Conservation (phyloP, 768 basidiomycete species). For the Podaxis rugospora region DNA sequence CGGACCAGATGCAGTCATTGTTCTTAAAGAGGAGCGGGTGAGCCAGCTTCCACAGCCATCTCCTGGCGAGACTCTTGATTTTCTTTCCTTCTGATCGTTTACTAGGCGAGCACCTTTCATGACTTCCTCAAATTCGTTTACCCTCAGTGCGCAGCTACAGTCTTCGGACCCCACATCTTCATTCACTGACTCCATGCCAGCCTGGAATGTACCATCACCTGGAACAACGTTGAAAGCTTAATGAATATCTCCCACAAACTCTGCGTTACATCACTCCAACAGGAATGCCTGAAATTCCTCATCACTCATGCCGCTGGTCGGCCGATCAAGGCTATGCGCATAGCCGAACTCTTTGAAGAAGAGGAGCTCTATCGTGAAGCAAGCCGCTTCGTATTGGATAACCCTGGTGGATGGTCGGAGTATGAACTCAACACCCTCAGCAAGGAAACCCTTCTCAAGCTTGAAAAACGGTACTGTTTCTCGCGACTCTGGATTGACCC, state of each 20-base stretch:
- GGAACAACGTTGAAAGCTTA: slow-evolving; percentile 90
- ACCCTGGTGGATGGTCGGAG: slow-evolving; percentile 82
- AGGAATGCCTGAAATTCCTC: slow-evolving; percentile 81
- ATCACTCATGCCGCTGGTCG: slow-evolving; percentile 89
- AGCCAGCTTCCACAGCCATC: slow-evolving; percentile 13
- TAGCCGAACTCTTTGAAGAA: slow-evolving; percentile 87
- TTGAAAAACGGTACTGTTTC: slow-evolving; percentile 70
- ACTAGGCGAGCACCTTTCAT: slow-evolving; percentile 78
- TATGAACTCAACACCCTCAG: slow-evolving; percentile 79
- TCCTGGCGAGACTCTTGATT: not conserved
- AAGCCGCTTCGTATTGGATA: slow-evolving; percentile 89
- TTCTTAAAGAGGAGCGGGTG: slow-evolving; percentile 86
- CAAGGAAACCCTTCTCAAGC: slow-evolving; percentile 78
- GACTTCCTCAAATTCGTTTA: slow-evolving; percentile 93
- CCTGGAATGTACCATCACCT: slow-evolving; percentile 88
- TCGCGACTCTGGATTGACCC: not conserved
- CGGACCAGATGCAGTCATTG: slow-evolving; percentile 78
- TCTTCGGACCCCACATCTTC: not conserved
- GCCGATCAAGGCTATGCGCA: slow-evolving; percentile 90
- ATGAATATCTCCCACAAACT: slow-evolving; percentile 91
- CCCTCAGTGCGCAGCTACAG: slow-evolving; percentile 63
- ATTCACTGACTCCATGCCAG: slow-evolving; percentile 28
- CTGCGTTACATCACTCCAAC: slow-evolving; percentile 75
- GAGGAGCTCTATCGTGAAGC: slow-evolving; percentile 89
- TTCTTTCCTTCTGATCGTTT: not conserved